Evolutionary conservation across 2,329 filamentous ascomycete genomes (phyloP), one percentile per base, ranked within the genome.

Genomic region (Aureobasidium leucospermi): DNA sequence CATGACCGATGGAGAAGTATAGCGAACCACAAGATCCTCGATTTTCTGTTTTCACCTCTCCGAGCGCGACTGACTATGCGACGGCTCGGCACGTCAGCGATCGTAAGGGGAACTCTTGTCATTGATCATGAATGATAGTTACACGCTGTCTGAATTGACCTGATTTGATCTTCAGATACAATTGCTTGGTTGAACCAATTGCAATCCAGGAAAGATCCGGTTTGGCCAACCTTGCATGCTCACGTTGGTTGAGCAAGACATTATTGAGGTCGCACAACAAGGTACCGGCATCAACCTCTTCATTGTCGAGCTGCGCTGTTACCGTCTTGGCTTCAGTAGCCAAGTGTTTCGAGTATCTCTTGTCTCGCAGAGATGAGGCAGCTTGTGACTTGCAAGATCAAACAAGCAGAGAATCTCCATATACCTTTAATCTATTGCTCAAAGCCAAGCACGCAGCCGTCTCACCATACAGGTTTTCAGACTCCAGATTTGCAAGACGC

Each of bases 331-430:
- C 51, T 16, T 15, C 13, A 38, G 16, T 23, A 34, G 51, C 38
- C 51, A 55, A 55, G 51, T 55, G 51, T 55, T 55, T 55, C 51
- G 39, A 55, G 9, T 55, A 23, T 43, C 16, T 43, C 16, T 55
- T 32, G 51, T 43, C 51, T 43, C 15, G 38, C 39, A 15, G 39
- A 55, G 51, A 34, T 36, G 29, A 43, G 19, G 29, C 23, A 23
- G 23, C 23, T 23, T 23, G 23, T 23, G 8, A 11, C 51, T 42
- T 10, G 19, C 48, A 7, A 43, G 36, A 5, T 34, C 29, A 34
- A 32, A 42, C 10, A 23, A 39, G 36, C 39, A 42, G 8, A 10
- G 1, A n/a, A 19, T 6, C 13, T 42, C 38, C 13, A 41, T 42
- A 34, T 32, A 43, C 6, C 48, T 13, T 32, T 23, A 29, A 55